Percentiles rank a stretch among this genome's conserved stretches.
These are phyloP conservation scores for Chimonanthus salicifolius DNA, from an alignment of 164 flowering plant genomes.

Conservation along the genomic window DNA sequence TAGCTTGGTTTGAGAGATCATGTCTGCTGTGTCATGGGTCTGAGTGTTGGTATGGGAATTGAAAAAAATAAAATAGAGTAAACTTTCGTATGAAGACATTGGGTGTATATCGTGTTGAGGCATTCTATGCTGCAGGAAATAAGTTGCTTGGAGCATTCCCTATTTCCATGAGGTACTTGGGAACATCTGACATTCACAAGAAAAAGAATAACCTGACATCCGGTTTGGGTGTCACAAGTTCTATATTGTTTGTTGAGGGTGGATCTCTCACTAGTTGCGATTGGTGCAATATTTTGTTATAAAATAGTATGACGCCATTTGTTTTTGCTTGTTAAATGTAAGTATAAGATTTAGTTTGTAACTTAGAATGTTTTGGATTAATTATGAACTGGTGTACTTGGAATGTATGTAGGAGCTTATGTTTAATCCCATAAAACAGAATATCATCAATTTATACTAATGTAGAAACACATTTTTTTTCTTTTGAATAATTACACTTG, in stretches of 20 bases:
- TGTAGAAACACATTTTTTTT: too few relatives aligned
- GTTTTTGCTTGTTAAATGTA: neutral
- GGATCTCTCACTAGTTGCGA: neutral
- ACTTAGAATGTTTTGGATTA: too few relatives aligned
- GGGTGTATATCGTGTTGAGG: neutral
- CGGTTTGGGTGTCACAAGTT: neutral
- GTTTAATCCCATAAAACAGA: too few relatives aligned
- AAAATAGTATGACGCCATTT: neutral
- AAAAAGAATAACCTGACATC: neutral
- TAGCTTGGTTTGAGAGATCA: too few relatives aligned
- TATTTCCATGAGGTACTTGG: neutral
- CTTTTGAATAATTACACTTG: too few relatives aligned
- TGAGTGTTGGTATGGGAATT: too few relatives aligned
- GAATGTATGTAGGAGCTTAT: too few relatives aligned
- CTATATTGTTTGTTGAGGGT: neutral
- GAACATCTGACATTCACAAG: neutral
- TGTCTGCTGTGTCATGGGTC: too few relatives aligned
- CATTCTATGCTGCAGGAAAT: neutral
- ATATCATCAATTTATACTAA: too few relatives aligned
- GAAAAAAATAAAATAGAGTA: too few relatives aligned
- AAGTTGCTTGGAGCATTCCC: neutral
- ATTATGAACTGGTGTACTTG: too few relatives aligned
- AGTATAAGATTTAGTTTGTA: neutral
- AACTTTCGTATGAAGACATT: neutral
- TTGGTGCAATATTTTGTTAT: neutral